phyloP scores from a whole-genome alignment of 2,329 filamentous ascomycete species.

The Neoscytalidium dimidiatum region DNA sequence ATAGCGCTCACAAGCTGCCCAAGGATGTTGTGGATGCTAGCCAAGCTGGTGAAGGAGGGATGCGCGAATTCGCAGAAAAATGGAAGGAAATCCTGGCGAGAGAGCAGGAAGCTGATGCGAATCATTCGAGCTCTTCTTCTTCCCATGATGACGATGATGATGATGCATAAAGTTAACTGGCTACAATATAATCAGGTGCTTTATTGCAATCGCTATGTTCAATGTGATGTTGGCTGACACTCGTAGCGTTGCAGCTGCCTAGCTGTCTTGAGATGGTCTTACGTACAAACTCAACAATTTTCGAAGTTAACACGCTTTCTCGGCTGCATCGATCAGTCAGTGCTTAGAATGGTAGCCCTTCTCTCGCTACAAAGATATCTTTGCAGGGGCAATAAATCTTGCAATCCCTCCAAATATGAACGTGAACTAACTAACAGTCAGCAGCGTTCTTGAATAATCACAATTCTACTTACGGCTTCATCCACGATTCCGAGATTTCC shows the following conservation, averaged over 20 bases:
- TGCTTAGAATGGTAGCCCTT: too few species aligned
- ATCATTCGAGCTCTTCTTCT: conserved; percentile 1
- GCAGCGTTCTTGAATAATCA: too few species aligned
- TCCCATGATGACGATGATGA: too few species aligned
- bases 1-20: conserved; percentile 93
- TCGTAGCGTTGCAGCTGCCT: too few species aligned
- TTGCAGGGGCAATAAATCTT: not conserved
- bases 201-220: too few species aligned
- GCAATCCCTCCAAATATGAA: not conserved
- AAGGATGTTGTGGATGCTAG: conserved; percentile 82
- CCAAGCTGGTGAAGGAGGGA: conserved; percentile 63
- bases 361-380: not conserved
- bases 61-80: conserved; percentile 65
- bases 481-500: not conserved
- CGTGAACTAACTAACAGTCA: not conserved
- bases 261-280: too few species aligned
- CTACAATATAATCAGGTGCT: not conserved
- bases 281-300: too few species aligned
- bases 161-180: not conserved
- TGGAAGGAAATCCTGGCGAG: conserved; percentile 51
- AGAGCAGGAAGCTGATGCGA: conserved; percentile 36
- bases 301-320: too few species aligned
- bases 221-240: too few species aligned
- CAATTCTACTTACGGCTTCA: not conserved
- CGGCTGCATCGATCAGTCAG: too few species aligned